Percentiles rank a stretch among this genome's conserved stretches.
Evolutionary conservation across 2,329 filamentous ascomycete genomes (phyloP).

Genomic region (Bimuria novae-zelandiae): DNA sequence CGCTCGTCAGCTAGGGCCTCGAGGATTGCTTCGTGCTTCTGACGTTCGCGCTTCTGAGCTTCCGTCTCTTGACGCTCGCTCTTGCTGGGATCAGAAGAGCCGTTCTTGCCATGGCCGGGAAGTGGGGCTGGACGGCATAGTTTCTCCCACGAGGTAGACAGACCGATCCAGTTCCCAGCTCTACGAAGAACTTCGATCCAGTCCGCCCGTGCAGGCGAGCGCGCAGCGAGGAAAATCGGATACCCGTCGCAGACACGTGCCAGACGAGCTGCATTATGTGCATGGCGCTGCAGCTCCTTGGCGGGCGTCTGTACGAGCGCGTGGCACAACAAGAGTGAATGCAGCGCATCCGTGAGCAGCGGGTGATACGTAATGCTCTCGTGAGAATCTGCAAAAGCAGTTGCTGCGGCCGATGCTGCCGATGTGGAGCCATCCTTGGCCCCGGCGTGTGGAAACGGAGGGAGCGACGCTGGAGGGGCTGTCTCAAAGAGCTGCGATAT

Average conservation of each 20-base stretch:
- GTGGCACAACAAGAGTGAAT: conserved; percentile 78
- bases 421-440: conserved; percentile 34
- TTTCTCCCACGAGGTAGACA: conserved; percentile 69
- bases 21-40: conserved; percentile 68
- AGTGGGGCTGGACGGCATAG: conserved; percentile 62
- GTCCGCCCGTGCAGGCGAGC: conserved; percentile 74
- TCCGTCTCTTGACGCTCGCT: conserved; percentile 48
- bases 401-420: conserved; percentile 39
- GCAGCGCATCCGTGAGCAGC: conserved; percentile 76
- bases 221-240: conserved; percentile 75
- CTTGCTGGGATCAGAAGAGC: conserved; percentile 8
- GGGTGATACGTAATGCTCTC: conserved; percentile 82
- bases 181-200: conserved; percentile 77
- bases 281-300: conserved; percentile 78
- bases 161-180: conserved; percentile 70
- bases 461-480: conserved; percentile 67
- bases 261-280: conserved; percentile 79
- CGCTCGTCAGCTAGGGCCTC: conserved; percentile 71
- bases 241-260: conserved; percentile 77
- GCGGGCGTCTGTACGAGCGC: conserved; percentile 77
- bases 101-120: conserved; percentile 33
- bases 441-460: conserved; percentile 62
- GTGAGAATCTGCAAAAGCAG: conserved; percentile 51
- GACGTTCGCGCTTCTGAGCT: conserved; percentile 61
- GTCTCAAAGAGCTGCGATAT: conserved; percentile 72